A percentile compares a stretch with the other conserved stretches of the same genome.
These are phyloP conservation scores for Ceratobasidium sp. DNA, from an alignment of 1,284 basidiomycete genomes.

Conservation along the genomic window DNA sequence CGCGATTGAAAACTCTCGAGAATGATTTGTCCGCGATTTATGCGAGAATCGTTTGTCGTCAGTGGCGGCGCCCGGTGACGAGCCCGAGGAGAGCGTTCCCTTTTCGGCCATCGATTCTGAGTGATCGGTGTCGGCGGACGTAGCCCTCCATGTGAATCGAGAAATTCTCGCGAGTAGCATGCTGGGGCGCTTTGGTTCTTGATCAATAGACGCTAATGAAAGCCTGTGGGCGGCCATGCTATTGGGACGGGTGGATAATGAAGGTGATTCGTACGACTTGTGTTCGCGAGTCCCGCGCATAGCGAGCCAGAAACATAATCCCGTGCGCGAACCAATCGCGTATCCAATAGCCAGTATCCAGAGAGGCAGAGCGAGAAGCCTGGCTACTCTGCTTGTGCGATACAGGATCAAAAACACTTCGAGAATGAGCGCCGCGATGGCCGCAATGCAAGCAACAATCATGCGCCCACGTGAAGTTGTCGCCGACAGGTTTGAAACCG, in stretches of 20 bases:
- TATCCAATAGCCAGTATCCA: slow-evolving; percentile 47
- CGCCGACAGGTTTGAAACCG: slow-evolving; percentile 47
- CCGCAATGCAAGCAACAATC: slow-evolving; percentile 41
- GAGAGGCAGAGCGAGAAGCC: slow-evolving; percentile 44
- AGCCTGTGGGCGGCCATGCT: background rate
- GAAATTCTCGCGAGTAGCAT: slow-evolving; percentile 12
- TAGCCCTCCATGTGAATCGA: slow-evolving; percentile 12
- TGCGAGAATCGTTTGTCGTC: slow-evolving; percentile 3
- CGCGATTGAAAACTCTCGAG: slow-evolving; percentile 9
- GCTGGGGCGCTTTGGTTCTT: slow-evolving; percentile 7
- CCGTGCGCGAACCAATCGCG: slow-evolving; percentile 46
- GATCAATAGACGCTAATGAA: background rate
- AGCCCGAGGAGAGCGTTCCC: slow-evolving; percentile 12
- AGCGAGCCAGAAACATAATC: slow-evolving; percentile 47
- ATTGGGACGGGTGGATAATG: background rate
- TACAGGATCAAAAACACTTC: slow-evolving; percentile 45
- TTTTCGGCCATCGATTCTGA: slow-evolving; percentile 34
- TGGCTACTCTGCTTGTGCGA: slow-evolving; percentile 31
- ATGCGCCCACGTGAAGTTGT: slow-evolving; percentile 45
- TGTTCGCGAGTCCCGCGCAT: slow-evolving; percentile 47
- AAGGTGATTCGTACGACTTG: slow-evolving; percentile 35
- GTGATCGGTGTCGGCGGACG: background rate
- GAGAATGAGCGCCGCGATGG: slow-evolving; percentile 43
- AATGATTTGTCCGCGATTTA: slow-evolving; percentile 9
- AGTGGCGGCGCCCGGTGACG: slow-evolving; percentile 1